These are phyloP conservation scores for Candida sakaeoensis DNA, from an alignment of 805 yeast species.

Conservation along the genomic window DNA sequence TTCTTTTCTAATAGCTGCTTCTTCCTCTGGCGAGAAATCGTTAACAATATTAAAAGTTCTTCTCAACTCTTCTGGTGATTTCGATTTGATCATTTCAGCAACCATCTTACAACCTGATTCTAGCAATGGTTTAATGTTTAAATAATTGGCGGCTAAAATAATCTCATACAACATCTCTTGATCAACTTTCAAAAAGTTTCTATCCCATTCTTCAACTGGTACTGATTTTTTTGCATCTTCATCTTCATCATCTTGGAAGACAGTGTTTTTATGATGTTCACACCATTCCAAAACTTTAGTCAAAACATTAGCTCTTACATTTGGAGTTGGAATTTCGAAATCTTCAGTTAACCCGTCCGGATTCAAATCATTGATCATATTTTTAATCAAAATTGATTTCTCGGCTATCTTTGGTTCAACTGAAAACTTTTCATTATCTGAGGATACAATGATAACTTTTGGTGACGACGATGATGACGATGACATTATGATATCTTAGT, in stretches of 20 bases:
- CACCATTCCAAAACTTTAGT: constrained; percentile 95
- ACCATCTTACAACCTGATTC: constrained; percentile 80
- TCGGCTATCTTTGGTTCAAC: constrained; percentile 83
- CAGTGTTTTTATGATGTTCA: constrained; percentile 83
- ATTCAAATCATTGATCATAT: constrained; percentile 73
- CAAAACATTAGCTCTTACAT: constrained; percentile 81
- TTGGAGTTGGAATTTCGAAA: constrained; percentile 83
- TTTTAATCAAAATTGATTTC: constrained; percentile 78
- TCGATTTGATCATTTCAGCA: constrained; percentile 80
- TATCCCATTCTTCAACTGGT: constrained; percentile 95
- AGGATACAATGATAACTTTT: constrained; percentile 58
- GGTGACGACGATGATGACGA: constrained; percentile 2
- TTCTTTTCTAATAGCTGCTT: constrained; percentile 81
- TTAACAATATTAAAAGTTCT: constrained; percentile 76
- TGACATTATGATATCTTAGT: no score
- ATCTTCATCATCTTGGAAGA: constrained; percentile 73
- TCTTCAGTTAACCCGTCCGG: constrained; percentile 63
- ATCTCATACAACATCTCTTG: constrained; percentile 85
- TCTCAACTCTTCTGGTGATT: constrained; percentile 76
- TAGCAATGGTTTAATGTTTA: constrained; percentile 69
- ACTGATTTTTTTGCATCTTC: constrained; percentile 84
- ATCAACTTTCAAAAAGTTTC: constrained; percentile 88
- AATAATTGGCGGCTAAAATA: constrained; percentile 75
- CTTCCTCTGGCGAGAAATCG: constrained; percentile 84
- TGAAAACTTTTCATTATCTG: constrained; percentile 75